Base-by-base conservation (phyloP, 768 basidiomycete species). In the Xanthoconium stramineum region DNA sequence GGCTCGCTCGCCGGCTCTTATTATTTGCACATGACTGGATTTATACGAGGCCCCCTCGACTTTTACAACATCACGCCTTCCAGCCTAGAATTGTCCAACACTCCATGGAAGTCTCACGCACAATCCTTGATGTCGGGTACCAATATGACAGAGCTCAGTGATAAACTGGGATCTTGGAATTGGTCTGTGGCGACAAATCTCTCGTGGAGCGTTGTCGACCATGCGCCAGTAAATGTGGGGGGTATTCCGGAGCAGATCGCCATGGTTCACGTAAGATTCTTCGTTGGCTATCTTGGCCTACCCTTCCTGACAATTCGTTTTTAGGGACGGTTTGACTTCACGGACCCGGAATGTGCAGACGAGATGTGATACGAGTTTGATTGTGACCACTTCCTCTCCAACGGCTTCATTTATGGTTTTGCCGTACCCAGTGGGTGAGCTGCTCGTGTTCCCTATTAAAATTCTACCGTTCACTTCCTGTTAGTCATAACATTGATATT, bases 341-440 rank as follows among this genome's bases (percentile, higher is more conserved):
- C 77, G 13, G 80, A 86, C 59, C 63, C 74, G 8, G 67, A 69
- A n/a, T 78, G 69, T 5, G 69, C 75, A 0, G 83, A 84, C 45
- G 85, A 88, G 47, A 68, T 90, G 42, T 76, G 81, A 36, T 71
- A 91, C 2, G 87, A 91, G 57, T 85, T 93, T 58, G 85, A 88
- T 65, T 91, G 88, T 1, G 75, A 92, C 24, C 90, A 92, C 69
- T 85, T 91, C 65, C 61, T 88, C 12, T 68, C 77, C 28, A 87
- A 88, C 53, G 91, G 91, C 0, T 80, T 87, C 0, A 80, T 94
- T n/a, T 89, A 85, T 63, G 91, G 88, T 2, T 77, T 89, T 48
- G 88, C 85, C 17, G 80, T 83, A 60, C 80, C 84, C 5, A 64
- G 68, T 17, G 85, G 84, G 90, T 91, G 59, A 59, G 78, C 61